Conservation (phyloP, 306 rosid genomes). For the Ormosia emarginata region DNA sequence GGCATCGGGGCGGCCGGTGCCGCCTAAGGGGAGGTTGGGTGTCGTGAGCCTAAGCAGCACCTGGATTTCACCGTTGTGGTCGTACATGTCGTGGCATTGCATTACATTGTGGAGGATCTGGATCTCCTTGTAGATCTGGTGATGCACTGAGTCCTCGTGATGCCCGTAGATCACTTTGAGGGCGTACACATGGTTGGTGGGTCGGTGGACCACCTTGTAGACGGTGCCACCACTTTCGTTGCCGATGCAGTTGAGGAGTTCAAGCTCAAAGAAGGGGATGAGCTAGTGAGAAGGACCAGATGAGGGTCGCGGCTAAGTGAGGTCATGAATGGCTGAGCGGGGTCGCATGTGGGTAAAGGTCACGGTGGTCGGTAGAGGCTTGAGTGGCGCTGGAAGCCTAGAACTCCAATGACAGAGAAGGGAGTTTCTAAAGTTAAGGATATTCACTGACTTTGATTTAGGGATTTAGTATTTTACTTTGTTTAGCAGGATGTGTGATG, state of each 20-base stretch:
- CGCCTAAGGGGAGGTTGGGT: no score
- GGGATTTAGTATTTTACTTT: no score
- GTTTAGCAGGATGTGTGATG: no score
- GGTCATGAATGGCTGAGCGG: no score
- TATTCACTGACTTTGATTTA: no score
- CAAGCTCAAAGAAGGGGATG: conserved; percentile 67
- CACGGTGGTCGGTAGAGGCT: no score
- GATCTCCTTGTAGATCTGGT: conserved; percentile 90
- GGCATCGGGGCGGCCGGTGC: no score
- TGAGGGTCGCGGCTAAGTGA: no score
- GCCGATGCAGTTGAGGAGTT: conserved; percentile 72
- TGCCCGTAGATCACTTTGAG: conserved; percentile 84
- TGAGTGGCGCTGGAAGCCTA: no score
- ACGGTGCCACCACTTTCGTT: conserved; percentile 94
- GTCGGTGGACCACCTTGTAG: conserved; percentile 74
- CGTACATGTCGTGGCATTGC: conserved; percentile 94
- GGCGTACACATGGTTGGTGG: conserved; percentile 49
- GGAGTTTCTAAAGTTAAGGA: no score
- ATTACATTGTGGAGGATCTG: conserved; percentile 90
- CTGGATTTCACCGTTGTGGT: conserved; percentile 93
- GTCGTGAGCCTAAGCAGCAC: conserved; percentile 84
- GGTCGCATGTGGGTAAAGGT: no score
- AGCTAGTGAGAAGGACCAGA: conserved; percentile 20
- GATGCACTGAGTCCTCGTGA: conserved; percentile 72
- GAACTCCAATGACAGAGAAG: no score